A percentile compares a stretch with the other conserved stretches of the same genome.
phyloP scores from a whole-genome alignment of 2,329 filamentous ascomycete species.

The Ceratocystis diversiconidia region DNA sequence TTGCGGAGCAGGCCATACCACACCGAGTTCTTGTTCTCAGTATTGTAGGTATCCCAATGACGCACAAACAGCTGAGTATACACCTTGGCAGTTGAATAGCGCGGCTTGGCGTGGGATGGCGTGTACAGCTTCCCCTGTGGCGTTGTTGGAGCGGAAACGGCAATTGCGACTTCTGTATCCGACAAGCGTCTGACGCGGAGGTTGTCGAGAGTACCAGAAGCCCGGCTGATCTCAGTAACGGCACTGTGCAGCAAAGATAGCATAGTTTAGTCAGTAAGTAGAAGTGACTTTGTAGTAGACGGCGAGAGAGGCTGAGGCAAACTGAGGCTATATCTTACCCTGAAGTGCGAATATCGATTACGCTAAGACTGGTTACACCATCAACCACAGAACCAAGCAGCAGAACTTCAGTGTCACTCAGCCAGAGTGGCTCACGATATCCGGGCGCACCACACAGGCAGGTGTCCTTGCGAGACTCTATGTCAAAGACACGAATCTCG shows the following conservation, averaged over 20 bases:
- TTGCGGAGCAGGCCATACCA: constrained; percentile 52
- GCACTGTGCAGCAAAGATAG: not conserved
- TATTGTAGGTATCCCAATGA: constrained; percentile 70
- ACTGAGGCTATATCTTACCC: constrained; percentile 7
- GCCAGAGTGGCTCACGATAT: constrained; percentile 62
- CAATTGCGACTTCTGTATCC: constrained; percentile 38
- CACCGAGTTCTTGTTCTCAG: constrained; percentile 53
- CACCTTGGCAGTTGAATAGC: constrained; percentile 50
- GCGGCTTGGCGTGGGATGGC: constrained; percentile 43
- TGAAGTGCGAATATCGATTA: constrained; percentile 22
- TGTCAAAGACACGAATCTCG: constrained; percentile 57
- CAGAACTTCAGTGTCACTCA: constrained; percentile 50
- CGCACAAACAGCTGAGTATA: constrained; percentile 65
- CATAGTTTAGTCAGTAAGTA: not conserved
- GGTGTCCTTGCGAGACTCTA: constrained; percentile 45
- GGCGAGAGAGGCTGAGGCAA: not conserved
- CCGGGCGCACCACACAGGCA: constrained; percentile 50
- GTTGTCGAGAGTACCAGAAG: constrained; percentile 39
- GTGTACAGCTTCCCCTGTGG: constrained; percentile 57
- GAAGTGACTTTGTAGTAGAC: not conserved
- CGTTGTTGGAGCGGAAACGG: constrained; percentile 49
- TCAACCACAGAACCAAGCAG: constrained; percentile 39
- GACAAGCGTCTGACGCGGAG: constrained; percentile 42
- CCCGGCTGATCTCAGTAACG: constrained; percentile 12
- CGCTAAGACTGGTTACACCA: constrained; percentile 34